Evolutionary conservation across 2,329 filamentous ascomycete genomes (phyloP).

Genomic region (Colletotrichum spinosum): DNA sequence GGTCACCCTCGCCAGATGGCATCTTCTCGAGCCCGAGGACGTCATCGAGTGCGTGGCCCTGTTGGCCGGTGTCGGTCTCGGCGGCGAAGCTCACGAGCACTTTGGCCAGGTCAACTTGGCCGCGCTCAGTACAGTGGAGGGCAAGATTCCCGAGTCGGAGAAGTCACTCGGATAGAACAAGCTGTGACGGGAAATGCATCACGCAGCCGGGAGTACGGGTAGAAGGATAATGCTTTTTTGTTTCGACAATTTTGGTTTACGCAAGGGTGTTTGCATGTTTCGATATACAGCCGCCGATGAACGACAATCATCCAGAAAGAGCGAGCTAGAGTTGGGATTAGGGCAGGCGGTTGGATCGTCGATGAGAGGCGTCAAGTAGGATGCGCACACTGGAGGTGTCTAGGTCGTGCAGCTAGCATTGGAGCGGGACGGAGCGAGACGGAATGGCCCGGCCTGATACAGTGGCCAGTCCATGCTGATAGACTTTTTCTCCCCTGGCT

Average conservation of each 20-base stretch:
- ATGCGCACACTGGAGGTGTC: background rate
- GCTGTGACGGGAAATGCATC: constrained; percentile 19
- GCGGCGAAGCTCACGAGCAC: constrained; percentile 51
- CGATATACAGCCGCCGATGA: constrained; percentile 22
- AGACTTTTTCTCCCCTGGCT: constrained; percentile 8
- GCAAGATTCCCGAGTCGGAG: constrained; percentile 55
- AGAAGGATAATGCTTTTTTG: constrained; percentile 20
- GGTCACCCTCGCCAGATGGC: constrained; percentile 90
- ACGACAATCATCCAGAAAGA: constrained; percentile 20
- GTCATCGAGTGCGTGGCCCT: constrained; percentile 78
- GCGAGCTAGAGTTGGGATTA: background rate
- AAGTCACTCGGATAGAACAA: constrained; percentile 19
- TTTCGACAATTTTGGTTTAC: background rate
- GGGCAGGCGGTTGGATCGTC: background rate
- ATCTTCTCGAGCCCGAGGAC: constrained; percentile 88
- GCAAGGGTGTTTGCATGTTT: constrained; percentile 12
- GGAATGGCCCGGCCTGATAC: constrained; percentile 9
- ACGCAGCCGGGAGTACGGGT: constrained; percentile 36
- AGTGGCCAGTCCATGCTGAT: constrained; percentile 30
- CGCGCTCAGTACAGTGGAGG: constrained; percentile 65
- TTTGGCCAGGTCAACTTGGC: constrained; percentile 68
- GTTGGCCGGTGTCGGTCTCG: constrained; percentile 60
- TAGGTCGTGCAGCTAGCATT: constrained; percentile 19
- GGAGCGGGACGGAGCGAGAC: constrained; percentile 27
- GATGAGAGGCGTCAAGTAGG: constrained; percentile 34